phyloP scores from a whole-genome alignment of 352 stramenopile genomes.

The Peronospora farinosa region DNA sequence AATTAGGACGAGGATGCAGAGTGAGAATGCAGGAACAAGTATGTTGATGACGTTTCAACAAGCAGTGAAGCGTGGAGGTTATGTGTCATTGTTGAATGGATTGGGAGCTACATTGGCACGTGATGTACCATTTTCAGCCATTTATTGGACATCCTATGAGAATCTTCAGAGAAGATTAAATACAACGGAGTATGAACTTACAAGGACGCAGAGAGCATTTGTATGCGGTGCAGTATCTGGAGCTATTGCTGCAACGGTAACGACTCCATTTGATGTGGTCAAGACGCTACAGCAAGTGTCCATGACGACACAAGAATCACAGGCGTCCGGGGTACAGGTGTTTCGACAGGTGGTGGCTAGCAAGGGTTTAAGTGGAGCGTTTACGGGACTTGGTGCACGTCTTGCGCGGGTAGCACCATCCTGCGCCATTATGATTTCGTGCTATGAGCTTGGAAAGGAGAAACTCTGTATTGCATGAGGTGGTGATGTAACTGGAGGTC shows the following conservation, averaged over 20 bases:
- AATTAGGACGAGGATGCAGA: constrained; percentile 83
- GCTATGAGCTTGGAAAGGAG: constrained; percentile 77
- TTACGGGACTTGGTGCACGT: constrained; percentile 61
- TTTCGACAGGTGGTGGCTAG: constrained; percentile 47
- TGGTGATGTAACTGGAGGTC: not conserved
- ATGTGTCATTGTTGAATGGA: constrained; percentile 78
- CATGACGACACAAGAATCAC: constrained; percentile 29
- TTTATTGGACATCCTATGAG: constrained; percentile 94
- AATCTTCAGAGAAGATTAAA: constrained; percentile 39
- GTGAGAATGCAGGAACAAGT: constrained; percentile 22
- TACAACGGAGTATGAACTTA: constrained; percentile 19
- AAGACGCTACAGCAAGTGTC: constrained; percentile 90
- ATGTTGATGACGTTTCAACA: constrained; percentile 46
- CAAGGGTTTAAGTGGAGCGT: constrained; percentile 42
- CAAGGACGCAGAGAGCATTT: constrained; percentile 73
- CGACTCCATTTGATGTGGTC: constrained; percentile 94
- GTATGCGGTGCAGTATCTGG: constrained; percentile 80
- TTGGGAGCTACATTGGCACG: constrained; percentile 87
- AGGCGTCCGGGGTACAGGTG: constrained; percentile 33
- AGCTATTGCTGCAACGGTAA: constrained; percentile 83
- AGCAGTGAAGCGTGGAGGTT: constrained; percentile 61
- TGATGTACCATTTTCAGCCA: constrained; percentile 92
- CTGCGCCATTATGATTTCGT: constrained; percentile 86
- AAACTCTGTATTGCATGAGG: constrained; percentile 48
- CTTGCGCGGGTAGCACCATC: constrained; percentile 65